Percentiles rank a stretch among this genome's conserved stretches.
Evolutionary conservation across 371 early-diverging fungal species (phyloP).

Genomic region (Rhizoclosmatium hyalinum): DNA sequence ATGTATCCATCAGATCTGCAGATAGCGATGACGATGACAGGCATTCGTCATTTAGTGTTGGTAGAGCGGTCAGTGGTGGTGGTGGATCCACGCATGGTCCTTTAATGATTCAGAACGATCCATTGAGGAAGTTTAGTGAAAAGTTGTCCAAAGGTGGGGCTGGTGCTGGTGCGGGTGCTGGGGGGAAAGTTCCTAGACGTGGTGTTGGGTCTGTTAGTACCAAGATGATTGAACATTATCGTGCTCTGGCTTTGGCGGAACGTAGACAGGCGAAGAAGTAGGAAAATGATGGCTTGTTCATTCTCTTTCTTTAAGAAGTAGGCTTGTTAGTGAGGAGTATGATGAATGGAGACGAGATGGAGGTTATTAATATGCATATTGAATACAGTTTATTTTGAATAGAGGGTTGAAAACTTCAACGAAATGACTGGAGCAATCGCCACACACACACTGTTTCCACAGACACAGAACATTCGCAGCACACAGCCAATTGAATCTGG

Average conservation of each 20-base stretch:
- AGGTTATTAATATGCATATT: neutral
- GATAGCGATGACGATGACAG: slow-evolving; percentile 28
- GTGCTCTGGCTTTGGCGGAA: slow-evolving; percentile 35
- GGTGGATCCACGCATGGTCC: slow-evolving; percentile 13
- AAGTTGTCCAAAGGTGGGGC: slow-evolving; percentile 11
- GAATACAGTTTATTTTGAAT: neutral
- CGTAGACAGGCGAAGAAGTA: slow-evolving; percentile 1
- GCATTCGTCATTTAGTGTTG: neutral
- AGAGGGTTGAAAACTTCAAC: neutral
- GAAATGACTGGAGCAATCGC: neutral
- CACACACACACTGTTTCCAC: neutral
- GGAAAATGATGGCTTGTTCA: neutral
- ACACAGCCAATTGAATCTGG: neutral
- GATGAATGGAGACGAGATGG: neutral
- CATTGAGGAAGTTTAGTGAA: slow-evolving; percentile 25
- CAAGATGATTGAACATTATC: slow-evolving; percentile 40
- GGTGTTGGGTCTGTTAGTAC: slow-evolving; percentile 39
- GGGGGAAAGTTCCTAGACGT: slow-evolving; percentile 24
- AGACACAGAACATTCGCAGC: neutral
- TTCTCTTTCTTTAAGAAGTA: no score
- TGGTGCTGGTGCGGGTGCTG: neutral
- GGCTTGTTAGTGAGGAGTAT: no score
- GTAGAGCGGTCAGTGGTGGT: neutral
- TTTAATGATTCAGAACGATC: slow-evolving; percentile 22
- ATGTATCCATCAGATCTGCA: neutral